These are phyloP conservation scores for Omphalotus guepiniiformis DNA, from an alignment of 768 basidiomycete genomes.

Conservation along the genomic window DNA sequence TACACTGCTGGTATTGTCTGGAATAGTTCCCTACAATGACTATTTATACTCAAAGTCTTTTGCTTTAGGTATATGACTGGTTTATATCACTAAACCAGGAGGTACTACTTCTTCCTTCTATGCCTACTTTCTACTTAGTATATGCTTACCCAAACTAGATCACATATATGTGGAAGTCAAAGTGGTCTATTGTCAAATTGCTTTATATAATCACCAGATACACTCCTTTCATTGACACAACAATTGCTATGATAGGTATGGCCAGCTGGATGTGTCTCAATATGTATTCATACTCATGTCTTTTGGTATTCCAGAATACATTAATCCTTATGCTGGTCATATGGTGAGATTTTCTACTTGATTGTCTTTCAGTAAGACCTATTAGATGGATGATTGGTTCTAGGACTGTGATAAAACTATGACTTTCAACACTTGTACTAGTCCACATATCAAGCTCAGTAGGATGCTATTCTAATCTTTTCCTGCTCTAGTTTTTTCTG, in stretches of 20 bases:
- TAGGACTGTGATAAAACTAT: background rate
- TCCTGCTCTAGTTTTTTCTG: conserved; percentile 3
- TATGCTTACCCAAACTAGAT: too few species aligned
- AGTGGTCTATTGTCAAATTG: background rate
- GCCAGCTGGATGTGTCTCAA: too few species aligned
- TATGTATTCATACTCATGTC: background rate
- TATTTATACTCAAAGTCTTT: too few species aligned
- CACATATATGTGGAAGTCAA: background rate
- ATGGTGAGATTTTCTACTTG: too few species aligned
- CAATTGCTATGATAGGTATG: background rate
- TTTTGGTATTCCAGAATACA: background rate
- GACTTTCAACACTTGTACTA: background rate
- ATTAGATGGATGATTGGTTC: too few species aligned
- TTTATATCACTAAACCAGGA: background rate
- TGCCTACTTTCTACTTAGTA: too few species aligned
- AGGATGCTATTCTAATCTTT: background rate
- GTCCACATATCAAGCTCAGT: background rate
- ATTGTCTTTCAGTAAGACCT: background rate
- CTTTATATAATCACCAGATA: background rate
- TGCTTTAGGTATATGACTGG: background rate
- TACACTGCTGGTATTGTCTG: too few species aligned
- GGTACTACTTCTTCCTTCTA: background rate
- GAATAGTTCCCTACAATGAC: too few species aligned
- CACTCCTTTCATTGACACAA: conserved; percentile 6
- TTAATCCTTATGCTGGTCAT: background rate